Percentiles rank a stretch among this genome's conserved stretches.
phyloP scores from a whole-genome alignment of 306 rosid species.

The Acmispon strigosus region DNA sequence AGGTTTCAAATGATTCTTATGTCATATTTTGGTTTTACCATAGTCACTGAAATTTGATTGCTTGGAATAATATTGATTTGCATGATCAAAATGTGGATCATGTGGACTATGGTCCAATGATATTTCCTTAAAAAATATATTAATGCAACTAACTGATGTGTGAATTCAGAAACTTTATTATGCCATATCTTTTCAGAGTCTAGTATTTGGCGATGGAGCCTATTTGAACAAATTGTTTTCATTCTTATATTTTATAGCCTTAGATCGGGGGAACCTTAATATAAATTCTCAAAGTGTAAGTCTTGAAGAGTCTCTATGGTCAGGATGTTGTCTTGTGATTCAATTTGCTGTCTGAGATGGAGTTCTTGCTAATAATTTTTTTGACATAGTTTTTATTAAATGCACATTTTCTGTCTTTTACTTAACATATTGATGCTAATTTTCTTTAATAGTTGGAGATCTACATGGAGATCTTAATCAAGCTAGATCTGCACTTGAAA shows the following conservation, averaged over 20 bases:
- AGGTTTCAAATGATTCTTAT: background rate
- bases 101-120: background rate
- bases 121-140: no score
- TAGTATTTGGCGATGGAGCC: background rate
- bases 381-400: background rate
- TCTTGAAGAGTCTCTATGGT: conserved; percentile 8
- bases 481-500: conserved; percentile 78
- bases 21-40: background rate
- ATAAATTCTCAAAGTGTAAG: conserved; percentile 5
- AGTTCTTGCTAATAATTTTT: background rate
- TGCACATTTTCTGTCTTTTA: background rate
- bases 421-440: conserved; percentile 3
- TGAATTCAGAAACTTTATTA: background rate
- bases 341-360: background rate
- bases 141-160: background rate
- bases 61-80: background rate
- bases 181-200: background rate
- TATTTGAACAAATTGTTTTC: background rate
- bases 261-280: background rate
- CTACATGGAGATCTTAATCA: conserved; percentile 90
- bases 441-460: conserved; percentile 68
- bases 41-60: background rate
- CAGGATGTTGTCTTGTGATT: conserved; percentile 2
- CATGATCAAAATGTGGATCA: background rate
- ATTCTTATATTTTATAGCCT: background rate